A percentile compares a stretch with the other conserved stretches of the same genome.
Conservation (phyloP, 2,329 filamentous ascomycete species). For the Chaetomiaceae sp. region DNA sequence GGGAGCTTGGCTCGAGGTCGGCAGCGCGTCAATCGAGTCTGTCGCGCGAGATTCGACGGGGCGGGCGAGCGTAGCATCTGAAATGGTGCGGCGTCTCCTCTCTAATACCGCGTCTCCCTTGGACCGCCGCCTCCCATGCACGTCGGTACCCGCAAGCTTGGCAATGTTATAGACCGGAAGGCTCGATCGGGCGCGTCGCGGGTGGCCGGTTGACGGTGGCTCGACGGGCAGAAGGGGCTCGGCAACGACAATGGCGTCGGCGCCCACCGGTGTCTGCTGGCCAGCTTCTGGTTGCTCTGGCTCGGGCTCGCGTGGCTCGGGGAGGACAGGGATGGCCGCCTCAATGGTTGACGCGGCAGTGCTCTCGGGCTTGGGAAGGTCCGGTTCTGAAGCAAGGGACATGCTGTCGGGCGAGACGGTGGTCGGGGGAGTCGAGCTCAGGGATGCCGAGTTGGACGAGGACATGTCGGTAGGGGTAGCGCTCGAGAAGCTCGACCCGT, state of each 20-base stretch:
- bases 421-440: slow-evolving; percentile 33
- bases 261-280: slow-evolving; percentile 17
- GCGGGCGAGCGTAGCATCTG: slow-evolving; percentile 35
- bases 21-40: slow-evolving; percentile 24
- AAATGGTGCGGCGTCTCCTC: slow-evolving; percentile 39
- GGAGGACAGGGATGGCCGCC: slow-evolving; percentile 15
- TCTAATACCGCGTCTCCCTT: slow-evolving; percentile 46
- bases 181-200: slow-evolving; percentile 51
- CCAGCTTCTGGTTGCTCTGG: slow-evolving; percentile 16
- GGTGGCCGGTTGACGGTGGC: slow-evolving; percentile 38
- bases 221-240: slow-evolving; percentile 13
- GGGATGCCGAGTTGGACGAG: slow-evolving; percentile 29
- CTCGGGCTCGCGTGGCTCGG: slow-evolving; percentile 7
- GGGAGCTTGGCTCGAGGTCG: slow-evolving; percentile 28
- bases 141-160: slow-evolving; percentile 57
- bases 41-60: not conserved
- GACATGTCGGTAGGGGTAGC: slow-evolving; percentile 28
- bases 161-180: slow-evolving; percentile 64
- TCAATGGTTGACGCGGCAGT: slow-evolving; percentile 19
- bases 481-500: slow-evolving; percentile 30
- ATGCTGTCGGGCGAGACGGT: slow-evolving; percentile 32
- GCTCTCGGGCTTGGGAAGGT: slow-evolving; percentile 25
- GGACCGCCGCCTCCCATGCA: slow-evolving; percentile 53
- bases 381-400: slow-evolving; percentile 30
- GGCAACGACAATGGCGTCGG: slow-evolving; percentile 25